Base-by-base conservation (phyloP, 1,139 yeast species). In the Waltiozyma sp. region DNA sequence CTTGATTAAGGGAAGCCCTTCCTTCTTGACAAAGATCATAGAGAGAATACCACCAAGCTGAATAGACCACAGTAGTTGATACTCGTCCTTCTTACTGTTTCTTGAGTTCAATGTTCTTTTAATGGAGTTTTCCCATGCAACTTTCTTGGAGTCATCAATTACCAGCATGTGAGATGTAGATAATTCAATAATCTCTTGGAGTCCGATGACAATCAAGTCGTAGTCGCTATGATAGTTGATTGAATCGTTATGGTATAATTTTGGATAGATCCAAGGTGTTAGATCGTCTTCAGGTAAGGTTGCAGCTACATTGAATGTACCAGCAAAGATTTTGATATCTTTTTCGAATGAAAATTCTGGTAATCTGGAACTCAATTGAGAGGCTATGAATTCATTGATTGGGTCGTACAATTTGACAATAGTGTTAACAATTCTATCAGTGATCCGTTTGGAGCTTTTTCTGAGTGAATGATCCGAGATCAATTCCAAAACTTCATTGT, bases 11-110 rank as follows among this genome's bases (percentile, higher is more conserved):
- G 70, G 66, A 16, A 83, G 70, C 50, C 81, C 78, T 1, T 77
- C 67, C 45, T 77, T 76, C 50, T 77, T 78, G 11, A 80, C 80
- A 59, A 80, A 88, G 41, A 89, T 65, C 58, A 89, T 65, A 45
- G 86, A 61, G 1, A 93, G 80, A n/a, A 94, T 76, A 2, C 98
- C 97, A 4, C 96, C 98, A 21, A 93, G 68, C 62, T 91, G 97
- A 39, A 88, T 94, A 40, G 86, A 80, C 72, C 96, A 80, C 37
- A 87, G 65, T 19, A 85, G 68, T 4, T 77, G 77, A 57, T 82
- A 88, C 46, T 73, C 75, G 7, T 35, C 23, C 23, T 19, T 19
- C n/a, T 23, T 19, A 7, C 16, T 19, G 9, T 18, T 4, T 26
- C 67, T 40, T 6, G 62, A 53, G 49, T 83, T 80, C 43, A 93